Evolutionary conservation across 768 basidiomycete species (phyloP).

Genomic region (Suillus subaureus): DNA sequence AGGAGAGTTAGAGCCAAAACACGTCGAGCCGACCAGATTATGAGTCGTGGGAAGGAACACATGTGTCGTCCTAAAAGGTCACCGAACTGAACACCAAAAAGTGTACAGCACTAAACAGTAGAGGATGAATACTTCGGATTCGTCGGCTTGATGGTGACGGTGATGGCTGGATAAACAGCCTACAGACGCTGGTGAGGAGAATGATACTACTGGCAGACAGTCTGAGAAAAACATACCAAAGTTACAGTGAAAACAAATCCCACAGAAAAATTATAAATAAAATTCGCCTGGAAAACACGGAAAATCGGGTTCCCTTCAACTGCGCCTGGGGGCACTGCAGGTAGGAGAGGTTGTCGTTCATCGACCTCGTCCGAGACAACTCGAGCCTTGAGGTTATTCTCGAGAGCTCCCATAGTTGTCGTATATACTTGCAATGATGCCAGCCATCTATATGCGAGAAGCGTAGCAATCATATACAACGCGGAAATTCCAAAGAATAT

Average conservation of each 20-base stretch:
- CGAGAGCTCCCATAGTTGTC: constrained; percentile 49
- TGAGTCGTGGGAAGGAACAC: constrained; percentile 64
- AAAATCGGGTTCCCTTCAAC: constrained; percentile 43
- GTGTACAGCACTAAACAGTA: constrained; percentile 80
- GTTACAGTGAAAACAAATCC: constrained; percentile 80
- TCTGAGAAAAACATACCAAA: constrained; percentile 53
- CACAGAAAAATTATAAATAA: constrained; percentile 69
- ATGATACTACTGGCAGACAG: background rate
- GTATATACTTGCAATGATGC: constrained; percentile 61
- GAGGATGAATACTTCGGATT: constrained; percentile 68
- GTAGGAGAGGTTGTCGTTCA: constrained; percentile 39
- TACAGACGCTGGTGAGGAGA: constrained; percentile 31
- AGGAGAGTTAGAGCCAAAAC: constrained; percentile 65
- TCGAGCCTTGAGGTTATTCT: constrained; percentile 34
- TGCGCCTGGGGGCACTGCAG: constrained; percentile 32
- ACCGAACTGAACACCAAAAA: constrained; percentile 76
- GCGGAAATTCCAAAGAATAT: constrained; percentile 75
- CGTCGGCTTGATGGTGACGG: constrained; percentile 70
- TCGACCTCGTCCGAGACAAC: constrained; percentile 24
- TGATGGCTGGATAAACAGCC: constrained; percentile 89
- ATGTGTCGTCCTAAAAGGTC: constrained; percentile 71
- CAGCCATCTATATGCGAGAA: constrained; percentile 59
- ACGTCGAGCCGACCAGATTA: constrained; percentile 68
- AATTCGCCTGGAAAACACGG: constrained; percentile 64
- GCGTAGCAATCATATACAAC: constrained; percentile 58